phyloP scores from a whole-genome alignment of 2,329 filamentous ascomycete genomes.

The Claviceps sp. region DNA sequence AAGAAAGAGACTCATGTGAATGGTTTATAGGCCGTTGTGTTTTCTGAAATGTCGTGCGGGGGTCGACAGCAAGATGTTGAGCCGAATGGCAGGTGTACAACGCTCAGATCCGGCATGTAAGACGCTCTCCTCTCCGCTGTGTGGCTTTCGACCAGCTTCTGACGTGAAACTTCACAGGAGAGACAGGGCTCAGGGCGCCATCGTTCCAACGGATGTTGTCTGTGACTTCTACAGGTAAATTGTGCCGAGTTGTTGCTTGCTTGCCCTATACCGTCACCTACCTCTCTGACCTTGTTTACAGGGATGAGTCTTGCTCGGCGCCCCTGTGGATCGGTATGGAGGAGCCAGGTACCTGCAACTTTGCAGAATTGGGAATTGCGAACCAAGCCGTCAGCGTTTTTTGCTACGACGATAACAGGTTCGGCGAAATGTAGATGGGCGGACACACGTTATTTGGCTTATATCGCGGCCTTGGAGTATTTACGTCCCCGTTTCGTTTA shows the following conservation, averaged over 20 bases:
- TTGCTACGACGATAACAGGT: slow-evolving; percentile 4
- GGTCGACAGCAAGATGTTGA: background rate
- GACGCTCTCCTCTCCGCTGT: background rate
- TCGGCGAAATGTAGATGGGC: background rate
- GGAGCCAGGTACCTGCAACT: slow-evolving; percentile 1
- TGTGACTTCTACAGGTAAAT: slow-evolving; percentile 1
- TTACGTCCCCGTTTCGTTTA: background rate
- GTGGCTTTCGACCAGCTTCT: background rate
- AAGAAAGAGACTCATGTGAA: background rate
- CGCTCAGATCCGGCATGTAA: background rate
- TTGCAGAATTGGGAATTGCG: background rate
- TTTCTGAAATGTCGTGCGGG: background rate
- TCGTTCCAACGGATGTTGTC: background rate
- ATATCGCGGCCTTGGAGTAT: background rate
- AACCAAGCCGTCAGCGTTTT: slow-evolving; percentile 2
- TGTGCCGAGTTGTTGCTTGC: background rate
- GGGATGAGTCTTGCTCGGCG: slow-evolving; percentile 1
- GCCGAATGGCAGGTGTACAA: slow-evolving; percentile 1
- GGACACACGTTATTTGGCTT: no score
- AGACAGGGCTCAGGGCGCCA: background rate
- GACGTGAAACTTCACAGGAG: background rate
- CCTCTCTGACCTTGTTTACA: background rate
- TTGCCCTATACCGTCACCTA: background rate
- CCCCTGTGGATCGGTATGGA: slow-evolving; percentile 6
- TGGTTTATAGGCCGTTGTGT: background rate